Evolutionary conservation across 805 yeast species (phyloP), one percentile per base, ranked within the genome.

Genomic region (Barnettozyma wickerhamii): DNA sequence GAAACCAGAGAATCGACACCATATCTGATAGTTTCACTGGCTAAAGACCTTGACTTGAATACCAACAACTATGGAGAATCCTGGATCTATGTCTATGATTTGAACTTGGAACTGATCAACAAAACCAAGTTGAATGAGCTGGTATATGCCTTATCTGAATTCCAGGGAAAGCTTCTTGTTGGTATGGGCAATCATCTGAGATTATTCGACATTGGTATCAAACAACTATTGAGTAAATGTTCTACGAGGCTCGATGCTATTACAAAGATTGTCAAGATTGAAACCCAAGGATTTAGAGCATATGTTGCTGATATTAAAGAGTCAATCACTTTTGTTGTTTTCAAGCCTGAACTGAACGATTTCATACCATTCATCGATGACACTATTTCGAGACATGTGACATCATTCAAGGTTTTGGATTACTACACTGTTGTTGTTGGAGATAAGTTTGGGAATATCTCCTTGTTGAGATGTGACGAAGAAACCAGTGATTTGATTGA

Each of bases 401-500:
- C 95, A 0, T 51, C 79, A 3, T 50, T 83, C 32, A 55, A 69
- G 3, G 63, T 77, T 48, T 62, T 93, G 5, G 98, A 93, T 57
- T 74, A 77, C 46, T 79, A 78, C 41, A 88, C 96, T 0, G 75
- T 84, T 1, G 65, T 84, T 30, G 87, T 86, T 1, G 96, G 96
- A 12, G 98, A 93, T 58, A 81, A 80, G 54, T 88, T 84, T 62
- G 97, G 98, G 1, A 86, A 83, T 51, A 35, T 89, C 0, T 79
- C 82, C 61, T 73, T 85, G 1, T 62, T 87, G 30, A 65, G 96
- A 43, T 60, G 83, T 30, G 75, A 83, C 0, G 62, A 63, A n/a
- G 63, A 68, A 5, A 65, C 70, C 0, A 72, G 81, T 0, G 61
- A 64, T 32, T 56, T 69, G 31, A 61, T 77, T 19, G 86, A 80